Conservation (phyloP, 2,329 filamentous ascomycete species). For the Knoxdaviesia proteae region DNA sequence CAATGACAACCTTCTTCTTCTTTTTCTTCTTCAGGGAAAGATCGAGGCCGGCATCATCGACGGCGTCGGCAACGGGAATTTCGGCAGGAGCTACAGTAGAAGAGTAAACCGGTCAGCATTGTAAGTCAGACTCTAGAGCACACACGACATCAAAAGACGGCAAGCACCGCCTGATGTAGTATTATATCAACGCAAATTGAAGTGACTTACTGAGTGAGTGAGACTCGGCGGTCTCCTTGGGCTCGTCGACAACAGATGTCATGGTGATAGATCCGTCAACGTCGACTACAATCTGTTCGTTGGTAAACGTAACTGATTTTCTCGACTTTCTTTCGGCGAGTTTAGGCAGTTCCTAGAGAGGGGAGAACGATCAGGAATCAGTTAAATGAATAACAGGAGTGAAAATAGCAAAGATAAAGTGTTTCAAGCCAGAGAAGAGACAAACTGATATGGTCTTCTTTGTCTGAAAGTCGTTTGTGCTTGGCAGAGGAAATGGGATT, state of each 20-base stretch:
- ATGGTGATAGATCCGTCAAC: slow-evolving; percentile 70
- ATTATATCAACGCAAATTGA: background rate
- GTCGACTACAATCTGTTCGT: slow-evolving; percentile 73
- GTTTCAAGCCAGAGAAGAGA: background rate
- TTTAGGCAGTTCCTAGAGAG: background rate
- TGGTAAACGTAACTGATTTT: slow-evolving; percentile 87
- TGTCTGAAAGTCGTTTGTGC: background rate
- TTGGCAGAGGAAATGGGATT: background rate
- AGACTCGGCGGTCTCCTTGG: slow-evolving; percentile 59
- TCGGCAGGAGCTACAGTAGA: slow-evolving; percentile 29
- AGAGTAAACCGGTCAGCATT: slow-evolving; percentile 14
- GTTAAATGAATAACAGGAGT: too few relatives aligned
- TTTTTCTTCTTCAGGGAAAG: slow-evolving; percentile 52
- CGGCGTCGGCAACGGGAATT: slow-evolving; percentile 25
- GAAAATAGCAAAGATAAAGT: too few relatives aligned
- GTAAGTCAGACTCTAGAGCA: too few relatives aligned
- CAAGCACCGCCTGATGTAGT: background rate
- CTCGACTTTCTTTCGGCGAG: slow-evolving; percentile 46
- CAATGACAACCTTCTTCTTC: slow-evolving; percentile 43
- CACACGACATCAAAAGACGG: too few relatives aligned
- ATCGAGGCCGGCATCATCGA: slow-evolving; percentile 34
- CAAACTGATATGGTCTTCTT: background rate
- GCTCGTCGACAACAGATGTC: slow-evolving; percentile 49
- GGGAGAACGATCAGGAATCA: too few relatives aligned
- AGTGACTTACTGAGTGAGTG: slow-evolving; percentile 50